These are phyloP conservation scores for Blastocystis sp. DNA, from an alignment of 352 stramenopile genomes.

Conservation along the genomic window DNA sequence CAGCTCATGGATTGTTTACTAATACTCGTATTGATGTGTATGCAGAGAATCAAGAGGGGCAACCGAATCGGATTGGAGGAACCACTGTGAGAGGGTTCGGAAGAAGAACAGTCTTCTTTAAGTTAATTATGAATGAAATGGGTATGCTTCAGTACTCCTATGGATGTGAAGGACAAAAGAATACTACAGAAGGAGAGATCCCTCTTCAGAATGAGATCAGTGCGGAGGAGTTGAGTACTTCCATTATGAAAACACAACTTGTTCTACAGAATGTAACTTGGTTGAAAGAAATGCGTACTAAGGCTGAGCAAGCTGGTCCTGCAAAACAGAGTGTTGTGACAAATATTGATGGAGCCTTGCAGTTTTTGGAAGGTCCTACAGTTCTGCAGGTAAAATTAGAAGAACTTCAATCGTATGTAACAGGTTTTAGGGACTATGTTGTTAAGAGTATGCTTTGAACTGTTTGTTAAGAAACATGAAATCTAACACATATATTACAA, in stretches of 20 bases:
- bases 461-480: not conserved
- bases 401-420: not conserved
- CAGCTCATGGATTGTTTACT: not conserved
- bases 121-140: conserved; percentile 2
- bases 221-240: not conserved
- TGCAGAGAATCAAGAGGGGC: not conserved
- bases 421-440: not conserved
- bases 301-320: not conserved
- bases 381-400: not conserved
- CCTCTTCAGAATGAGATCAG: not conserved
- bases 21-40: not conserved
- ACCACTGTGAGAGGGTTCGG: not conserved
- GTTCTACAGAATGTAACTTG: not conserved
- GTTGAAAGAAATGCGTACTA: not conserved
- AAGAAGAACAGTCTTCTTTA: not conserved
- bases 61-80: not conserved
- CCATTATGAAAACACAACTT: not conserved
- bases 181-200: not conserved
- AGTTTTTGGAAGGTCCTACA: not conserved
- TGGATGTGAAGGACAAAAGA: not conserved
- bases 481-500: not conserved
- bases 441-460: not conserved
- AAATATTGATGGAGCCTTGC: not conserved
- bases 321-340: not conserved
- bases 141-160: not conserved